Evolutionary conservation across 805 yeast genomes (phyloP).

Genomic region (Tetrapisispora namnaoensis): DNA sequence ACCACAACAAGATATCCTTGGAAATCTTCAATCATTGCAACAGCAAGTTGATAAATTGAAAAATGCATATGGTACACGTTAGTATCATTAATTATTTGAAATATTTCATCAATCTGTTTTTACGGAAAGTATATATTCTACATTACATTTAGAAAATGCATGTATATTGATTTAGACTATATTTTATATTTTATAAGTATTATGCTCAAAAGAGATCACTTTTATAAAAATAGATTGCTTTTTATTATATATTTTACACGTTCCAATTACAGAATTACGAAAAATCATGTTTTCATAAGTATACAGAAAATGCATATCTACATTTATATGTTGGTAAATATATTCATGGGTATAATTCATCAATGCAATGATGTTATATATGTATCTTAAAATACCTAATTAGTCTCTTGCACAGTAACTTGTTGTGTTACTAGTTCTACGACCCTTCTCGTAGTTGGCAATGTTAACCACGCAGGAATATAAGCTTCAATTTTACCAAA

Average conservation of each 20-base stretch:
- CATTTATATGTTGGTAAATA: background rate
- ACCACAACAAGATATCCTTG: slow-evolving; percentile 39
- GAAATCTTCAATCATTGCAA: slow-evolving; percentile 57
- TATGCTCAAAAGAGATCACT: background rate
- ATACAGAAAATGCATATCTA: background rate
- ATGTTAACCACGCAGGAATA: slow-evolving; percentile 87
- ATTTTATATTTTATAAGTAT: too few relatives aligned
- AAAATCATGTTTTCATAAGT: background rate
- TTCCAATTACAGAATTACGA: background rate
- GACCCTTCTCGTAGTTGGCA: slow-evolving; percentile 80
- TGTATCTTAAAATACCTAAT: background rate
- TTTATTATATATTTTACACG: background rate
- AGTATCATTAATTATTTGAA: background rate
- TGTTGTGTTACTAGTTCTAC: slow-evolving; percentile 81
- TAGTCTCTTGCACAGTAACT: slow-evolving; percentile 41
- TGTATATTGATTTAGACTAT: background rate
- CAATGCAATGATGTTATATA: background rate
- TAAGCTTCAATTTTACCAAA: slow-evolving; percentile 79
- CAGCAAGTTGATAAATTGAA: slow-evolving; percentile 56
- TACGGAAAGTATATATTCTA: too few relatives aligned
- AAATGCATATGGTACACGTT: slow-evolving; percentile 15
- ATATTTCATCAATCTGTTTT: too few relatives aligned
- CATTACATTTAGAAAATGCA: too few relatives aligned
- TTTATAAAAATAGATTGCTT: too few relatives aligned
- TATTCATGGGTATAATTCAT: background rate